Evolutionary conservation across 2,329 filamentous ascomycete species (phyloP).

Genomic region (Talaromyces rugulosus): DNA sequence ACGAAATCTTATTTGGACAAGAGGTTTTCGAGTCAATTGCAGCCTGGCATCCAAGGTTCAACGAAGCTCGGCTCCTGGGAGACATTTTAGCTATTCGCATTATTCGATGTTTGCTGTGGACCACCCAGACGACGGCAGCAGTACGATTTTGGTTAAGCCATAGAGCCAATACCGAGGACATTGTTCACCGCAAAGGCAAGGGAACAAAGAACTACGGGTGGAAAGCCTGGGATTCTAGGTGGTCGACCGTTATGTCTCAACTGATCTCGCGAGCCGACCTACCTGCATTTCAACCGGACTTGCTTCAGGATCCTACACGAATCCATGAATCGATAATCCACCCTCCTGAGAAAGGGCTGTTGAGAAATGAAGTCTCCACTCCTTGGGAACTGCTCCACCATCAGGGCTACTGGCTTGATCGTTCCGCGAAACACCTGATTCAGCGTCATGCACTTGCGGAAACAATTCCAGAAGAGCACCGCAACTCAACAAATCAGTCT

Average conservation of each 20-base stretch:
- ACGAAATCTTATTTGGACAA: conserved; percentile 74
- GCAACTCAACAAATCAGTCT: conserved; percentile 51
- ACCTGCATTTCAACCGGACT: conserved; percentile 37
- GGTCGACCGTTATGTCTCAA: conserved; percentile 60
- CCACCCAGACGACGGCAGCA: conserved; percentile 71
- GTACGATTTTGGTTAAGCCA: conserved; percentile 78
- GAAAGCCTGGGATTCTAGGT: conserved; percentile 85
- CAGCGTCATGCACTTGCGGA: conserved; percentile 48
- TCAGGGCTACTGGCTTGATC: conserved; percentile 58
- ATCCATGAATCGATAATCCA: conserved; percentile 39
- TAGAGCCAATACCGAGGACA: conserved; percentile 65
- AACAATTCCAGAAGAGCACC: conserved; percentile 57
- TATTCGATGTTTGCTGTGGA: conserved; percentile 78
- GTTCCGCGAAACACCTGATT: conserved; percentile 50
- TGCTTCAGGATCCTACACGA: conserved; percentile 19
- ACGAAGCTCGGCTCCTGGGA: conserved; percentile 83
- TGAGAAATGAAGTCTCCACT: conserved; percentile 45
- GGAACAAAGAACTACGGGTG: conserved; percentile 88
- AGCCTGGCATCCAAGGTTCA: conserved; percentile 85
- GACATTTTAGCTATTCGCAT: conserved; percentile 77
- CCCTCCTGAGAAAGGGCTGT: conserved; percentile 48
- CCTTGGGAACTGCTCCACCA: conserved; percentile 60
- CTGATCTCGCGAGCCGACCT: conserved; percentile 52
- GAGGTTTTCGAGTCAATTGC: conserved; percentile 86
- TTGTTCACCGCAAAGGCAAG: conserved; percentile 77